These are phyloP conservation scores for Rhynchosporium secalis DNA, from an alignment of 2,329 filamentous ascomycete genomes.

Conservation along the genomic window DNA sequence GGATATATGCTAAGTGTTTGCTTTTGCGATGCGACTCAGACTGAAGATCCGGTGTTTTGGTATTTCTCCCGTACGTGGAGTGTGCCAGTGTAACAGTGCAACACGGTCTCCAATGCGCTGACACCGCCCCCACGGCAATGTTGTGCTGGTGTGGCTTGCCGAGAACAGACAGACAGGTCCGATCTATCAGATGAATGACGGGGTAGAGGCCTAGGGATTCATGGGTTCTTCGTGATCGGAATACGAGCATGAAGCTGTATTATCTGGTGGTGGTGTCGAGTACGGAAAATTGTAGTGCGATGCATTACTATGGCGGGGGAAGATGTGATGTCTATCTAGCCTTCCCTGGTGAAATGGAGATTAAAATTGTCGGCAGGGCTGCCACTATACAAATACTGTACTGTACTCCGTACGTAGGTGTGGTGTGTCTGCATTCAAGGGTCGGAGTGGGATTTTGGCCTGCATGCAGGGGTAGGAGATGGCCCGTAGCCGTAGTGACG, in stretches of 20 bases:
- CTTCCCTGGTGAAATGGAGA: too few species aligned
- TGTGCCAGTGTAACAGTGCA: neutral
- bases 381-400: too few species aligned
- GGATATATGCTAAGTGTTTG: neutral
- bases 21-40: neutral
- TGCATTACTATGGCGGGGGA: slow-evolving; percentile 26
- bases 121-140: slow-evolving; percentile 3
- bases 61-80: slow-evolving; percentile 6
- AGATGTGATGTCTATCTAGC: too few species aligned
- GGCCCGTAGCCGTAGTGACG: too few species aligned
- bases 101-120: neutral
- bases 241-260: neutral
- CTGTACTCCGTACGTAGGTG: too few species aligned
- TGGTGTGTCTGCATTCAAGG: too few species aligned
- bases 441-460: too few species aligned
- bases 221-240: slow-evolving; percentile 8
- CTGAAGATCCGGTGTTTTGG: neutral
- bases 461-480: too few species aligned
- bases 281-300: neutral
- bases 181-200: neutral
- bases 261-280: slow-evolving; percentile 13
- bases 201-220: neutral
- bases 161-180: neutral
- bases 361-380: too few species aligned
- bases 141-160: neutral